Percentiles rank a stretch among this genome's conserved stretches.
These are phyloP conservation scores for Cucurbita pepo DNA, from an alignment of 306 rosid genomes.

Conservation along the genomic window DNA sequence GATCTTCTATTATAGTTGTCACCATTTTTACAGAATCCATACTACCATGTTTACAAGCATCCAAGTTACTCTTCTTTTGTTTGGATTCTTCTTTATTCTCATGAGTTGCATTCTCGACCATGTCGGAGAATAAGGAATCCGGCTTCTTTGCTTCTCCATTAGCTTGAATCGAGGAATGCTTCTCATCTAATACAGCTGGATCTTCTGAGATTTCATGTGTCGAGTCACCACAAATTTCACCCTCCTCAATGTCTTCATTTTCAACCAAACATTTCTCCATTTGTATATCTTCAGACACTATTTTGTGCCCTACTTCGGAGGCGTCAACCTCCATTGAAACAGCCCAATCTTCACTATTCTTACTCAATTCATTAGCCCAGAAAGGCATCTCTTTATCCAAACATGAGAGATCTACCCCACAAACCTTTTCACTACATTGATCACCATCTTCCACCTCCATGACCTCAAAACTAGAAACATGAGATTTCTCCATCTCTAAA, in stretches of 20 bases:
- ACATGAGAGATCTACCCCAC: slow-evolving; percentile 5
- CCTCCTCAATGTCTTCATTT: slow-evolving; percentile 51
- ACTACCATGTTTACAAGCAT: slow-evolving; percentile 6
- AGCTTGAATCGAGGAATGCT: slow-evolving; percentile 10
- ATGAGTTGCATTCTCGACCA: slow-evolving; percentile 7
- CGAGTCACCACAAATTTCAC: slow-evolving; percentile 58
- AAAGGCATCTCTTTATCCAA: slow-evolving; percentile 11
- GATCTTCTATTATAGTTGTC: slow-evolving; percentile 5
- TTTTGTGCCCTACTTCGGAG: slow-evolving; percentile 7
- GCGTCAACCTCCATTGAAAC: not conserved
- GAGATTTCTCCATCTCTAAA: not conserved
- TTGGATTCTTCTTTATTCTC: slow-evolving; percentile 14
- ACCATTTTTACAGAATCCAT: slow-evolving; percentile 8
- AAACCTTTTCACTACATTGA: slow-evolving; percentile 8
- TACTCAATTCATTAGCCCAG: slow-evolving; percentile 9
- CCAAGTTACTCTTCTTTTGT: slow-evolving; percentile 7
- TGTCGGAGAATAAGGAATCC: slow-evolving; percentile 7
- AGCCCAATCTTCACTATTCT: slow-evolving; percentile 1
- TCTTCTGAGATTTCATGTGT: slow-evolving; percentile 16
- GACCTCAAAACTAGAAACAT: slow-evolving; percentile 14
- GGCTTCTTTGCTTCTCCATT: slow-evolving; percentile 13
- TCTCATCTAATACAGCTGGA: slow-evolving; percentile 15
- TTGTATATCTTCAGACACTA: slow-evolving; percentile 8
- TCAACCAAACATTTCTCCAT: slow-evolving; percentile 8
- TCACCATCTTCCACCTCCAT: slow-evolving; percentile 18